Conservation (phyloP, 2,329 filamentous ascomycete genomes). For the Arthrocladium fulminans region DNA sequence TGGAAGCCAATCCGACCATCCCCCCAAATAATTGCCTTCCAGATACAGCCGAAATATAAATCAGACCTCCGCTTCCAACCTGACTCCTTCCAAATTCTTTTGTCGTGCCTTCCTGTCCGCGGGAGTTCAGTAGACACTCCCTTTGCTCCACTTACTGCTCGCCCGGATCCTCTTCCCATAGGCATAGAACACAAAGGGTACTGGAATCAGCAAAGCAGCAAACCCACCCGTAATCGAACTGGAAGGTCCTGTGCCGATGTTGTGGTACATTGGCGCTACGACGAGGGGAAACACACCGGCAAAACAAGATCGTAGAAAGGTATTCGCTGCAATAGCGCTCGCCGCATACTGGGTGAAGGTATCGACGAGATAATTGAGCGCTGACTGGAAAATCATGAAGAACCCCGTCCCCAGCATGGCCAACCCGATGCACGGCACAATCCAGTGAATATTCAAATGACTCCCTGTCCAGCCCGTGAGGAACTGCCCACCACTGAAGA, state of each 20-base stretch:
- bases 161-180: constrained; percentile 33
- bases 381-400: constrained; percentile 34
- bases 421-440: constrained; percentile 30
- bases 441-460: constrained; percentile 26
- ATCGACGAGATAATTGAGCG: constrained; percentile 37
- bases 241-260: constrained; percentile 42
- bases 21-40: too few relatives aligned
- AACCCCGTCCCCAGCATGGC: constrained; percentile 34
- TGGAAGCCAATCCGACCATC: too few relatives aligned
- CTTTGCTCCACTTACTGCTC: constrained; percentile 31
- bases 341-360: constrained; percentile 37
- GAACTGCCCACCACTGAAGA: constrained; percentile 49
- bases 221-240: constrained; percentile 40
- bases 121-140: constrained; percentile 7
- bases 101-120: not conserved
- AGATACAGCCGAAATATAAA: too few relatives aligned
- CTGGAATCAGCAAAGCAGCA: constrained; percentile 36
- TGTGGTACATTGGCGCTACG: constrained; percentile 38
- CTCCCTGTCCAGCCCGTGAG: constrained; percentile 54
- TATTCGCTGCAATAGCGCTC: constrained; percentile 37
- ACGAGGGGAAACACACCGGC: constrained; percentile 42
- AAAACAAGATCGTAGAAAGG: constrained; percentile 39
- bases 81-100: not conserved
- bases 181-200: constrained; percentile 38
- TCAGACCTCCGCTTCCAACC: not conserved